Evolutionary conservation across 192 early-diverging fungal genomes (phyloP), one percentile per base, ranked within the genome.

Genomic region (Chytriomyces confervae): DNA sequence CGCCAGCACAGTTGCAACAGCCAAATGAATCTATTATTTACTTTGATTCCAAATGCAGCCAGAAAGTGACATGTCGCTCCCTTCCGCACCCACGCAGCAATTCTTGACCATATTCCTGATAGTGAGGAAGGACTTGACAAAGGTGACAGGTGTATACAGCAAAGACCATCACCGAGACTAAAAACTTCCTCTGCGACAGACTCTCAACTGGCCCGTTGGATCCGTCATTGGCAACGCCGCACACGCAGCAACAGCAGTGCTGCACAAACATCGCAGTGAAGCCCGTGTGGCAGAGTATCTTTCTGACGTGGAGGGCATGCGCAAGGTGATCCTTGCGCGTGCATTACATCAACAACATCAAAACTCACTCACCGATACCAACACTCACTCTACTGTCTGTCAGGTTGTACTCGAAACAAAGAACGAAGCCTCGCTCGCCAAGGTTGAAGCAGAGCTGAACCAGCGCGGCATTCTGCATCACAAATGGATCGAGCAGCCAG

Each of bases 401-500:
- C 50, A 70, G 69, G 72, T 63, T 62, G 61, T 74, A 1, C 8
- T 64, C 23, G 50, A 77, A 53, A 69, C 76, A 10, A 77, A 77
- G 50, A 65, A 77, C 47, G 76, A 77, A 62, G 63, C 27, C 3
- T 62, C 57, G 11, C 57, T 77, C 20, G 7, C 18, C 0, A 69
- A 68, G 18, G 67, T 77, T 6, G 76, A 68, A 60, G 66, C 7
- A 6, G 27, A 20, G 27, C 45, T 77, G 66, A 77, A 68, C 29
- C 66, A 68, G 67, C 16, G 18, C 6, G 76, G 66, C 0, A 71
- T 77, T 18, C 43, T 77, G 44, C 29, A 69, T 45, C 76, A 77
- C 66, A 68, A 69, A 47, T 77, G 76, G 76, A 20, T 69, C n/a
- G 76, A 77, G 47, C 66, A 57, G 50, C 76, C 76, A 6, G 76